Base-by-base conservation (phyloP, 2,329 filamentous ascomycete species). In the Xylaria sp. region DNA sequence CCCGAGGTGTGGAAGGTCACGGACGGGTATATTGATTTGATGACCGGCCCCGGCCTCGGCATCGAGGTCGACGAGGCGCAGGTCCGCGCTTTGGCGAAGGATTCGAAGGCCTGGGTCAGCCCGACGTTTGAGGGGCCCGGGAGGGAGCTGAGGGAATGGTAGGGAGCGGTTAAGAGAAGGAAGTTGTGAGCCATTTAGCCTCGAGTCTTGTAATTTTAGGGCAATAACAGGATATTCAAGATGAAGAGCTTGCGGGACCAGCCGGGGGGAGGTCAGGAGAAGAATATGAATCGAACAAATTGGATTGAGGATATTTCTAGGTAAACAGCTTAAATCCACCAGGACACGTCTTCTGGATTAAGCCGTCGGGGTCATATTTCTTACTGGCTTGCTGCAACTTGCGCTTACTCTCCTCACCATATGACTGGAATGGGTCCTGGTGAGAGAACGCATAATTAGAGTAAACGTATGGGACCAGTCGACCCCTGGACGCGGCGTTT, bases 11-110 rank as follows among this genome's bases (percentile, higher is more conserved):
- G 87, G 77, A 75, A 83, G 39, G 82, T 91, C 5, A 76, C 80
- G n/a, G 79, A 83, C 41, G 88, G 88, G 0, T 88, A 85, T 65
- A 81, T 91, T 17, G 74, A 82, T 39, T 70, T 86, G 11, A 75
- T 83, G 65, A 81, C 69, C 1, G 85, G 83, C 0, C 80, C 83
- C 0, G 88, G 87, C 0, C 64, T 91, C 48, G 88, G 88, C 0
- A 88, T 91, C 59, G 86, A 91, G 52, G 75, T 89, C 44, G 84
- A 92, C 62, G 89, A 92, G 71, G 86, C 84, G 22, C 74, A 82
- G 67, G 81, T 92, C 7, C 76, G 86, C 37, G 77, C 77, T 58
- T 72, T 87, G 37, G 80, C 84, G 0, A 74, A 77, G 54, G 79
- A 80, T 46, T 81, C 85, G 0, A 76, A 79, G 57, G 79, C 87